Base-by-base conservation (phyloP, 352 stramenopile species). In the Plasmopara muralis region DNA sequence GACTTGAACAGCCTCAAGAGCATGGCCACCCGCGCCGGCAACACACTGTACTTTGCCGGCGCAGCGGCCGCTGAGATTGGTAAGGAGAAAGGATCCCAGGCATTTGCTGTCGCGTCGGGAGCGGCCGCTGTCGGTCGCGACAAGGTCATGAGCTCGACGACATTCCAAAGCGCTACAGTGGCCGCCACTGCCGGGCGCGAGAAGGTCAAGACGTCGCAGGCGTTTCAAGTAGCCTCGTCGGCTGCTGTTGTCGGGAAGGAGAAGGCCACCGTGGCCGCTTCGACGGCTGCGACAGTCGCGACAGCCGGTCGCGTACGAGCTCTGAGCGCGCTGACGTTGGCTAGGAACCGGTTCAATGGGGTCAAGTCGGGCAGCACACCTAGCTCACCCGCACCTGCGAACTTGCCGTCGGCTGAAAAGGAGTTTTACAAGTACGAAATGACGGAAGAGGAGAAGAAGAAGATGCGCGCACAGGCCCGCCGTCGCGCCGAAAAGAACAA, bases 351-450 rank as follows among this genome's bases (percentile, higher is more conserved):
- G 3, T 60, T 89, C 16, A 48, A 47, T 16, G 66, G 46, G 7
- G 9, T 57, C 0, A 70, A 70, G 43, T 61, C n/a, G 7, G 60
- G 58, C 33, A 64, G 59, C 30, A 60, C 60, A 8, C 56, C 64
- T 18, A 73, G 34, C 18, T 63, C 60, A 0, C 66, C 66, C 5
- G 51, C 50, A 12, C 54, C 63, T 14, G 45, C 43, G 15, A 53
- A 66, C 14, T 42, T 81, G 34, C 68, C 71, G 28, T 84, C 74
- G 33, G 66, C 65, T 4, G 71, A 83, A 43, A 85, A 85, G 55
- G 49, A 81, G 47, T 87, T 87, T 41, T 88, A 85, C 70, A 84
- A 85, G 63, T 88, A 88, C 64, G 77, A 88, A 40, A 86, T 88
- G 77, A 73, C 74, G 1, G 77, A 88, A 25, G 77, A 88, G n/a